phyloP scores from a whole-genome alignment of 2,329 filamentous ascomycete species.

The Sordariomycetes sp. region DNA sequence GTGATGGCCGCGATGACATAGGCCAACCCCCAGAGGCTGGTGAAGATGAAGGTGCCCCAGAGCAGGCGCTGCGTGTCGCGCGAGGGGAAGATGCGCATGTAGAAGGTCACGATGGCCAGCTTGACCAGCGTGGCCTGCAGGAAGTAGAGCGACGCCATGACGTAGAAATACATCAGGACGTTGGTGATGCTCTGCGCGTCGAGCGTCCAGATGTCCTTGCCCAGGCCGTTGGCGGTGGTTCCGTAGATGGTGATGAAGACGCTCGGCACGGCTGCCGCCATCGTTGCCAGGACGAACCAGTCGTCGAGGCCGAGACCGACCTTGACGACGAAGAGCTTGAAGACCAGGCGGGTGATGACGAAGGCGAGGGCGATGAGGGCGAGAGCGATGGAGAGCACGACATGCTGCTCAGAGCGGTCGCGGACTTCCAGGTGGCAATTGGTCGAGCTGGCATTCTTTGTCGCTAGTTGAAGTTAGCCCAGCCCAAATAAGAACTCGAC shows the following conservation, averaged over 20 bases:
- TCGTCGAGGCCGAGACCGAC: constrained; percentile 10
- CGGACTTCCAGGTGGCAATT: constrained; percentile 16
- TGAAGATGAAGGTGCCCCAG: constrained; percentile 30
- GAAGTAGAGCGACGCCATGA: constrained; percentile 36
- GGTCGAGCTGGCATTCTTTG: constrained; percentile 10
- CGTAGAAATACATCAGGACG: constrained; percentile 33
- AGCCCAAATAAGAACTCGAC: background rate
- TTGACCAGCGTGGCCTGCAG: constrained; percentile 35
- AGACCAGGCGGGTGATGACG: constrained; percentile 29
- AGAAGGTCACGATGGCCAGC: constrained; percentile 43
- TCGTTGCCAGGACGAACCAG: constrained; percentile 7
- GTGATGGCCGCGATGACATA: constrained; percentile 36
- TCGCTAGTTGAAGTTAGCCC: background rate
- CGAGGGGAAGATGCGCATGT: constrained; percentile 42
- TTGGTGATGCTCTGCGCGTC: constrained; percentile 26
- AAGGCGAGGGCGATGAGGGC: constrained; percentile 27
- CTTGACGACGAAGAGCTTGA: constrained; percentile 15
- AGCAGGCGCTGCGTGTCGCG: constrained; percentile 26
- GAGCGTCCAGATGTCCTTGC: constrained; percentile 42
- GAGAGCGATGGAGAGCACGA: constrained; percentile 21
- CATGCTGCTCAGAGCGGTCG: constrained; percentile 21
- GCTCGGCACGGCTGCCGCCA: constrained; percentile 9
- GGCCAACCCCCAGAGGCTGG: constrained; percentile 25
- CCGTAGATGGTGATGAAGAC: constrained; percentile 20
- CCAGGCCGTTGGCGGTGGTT: constrained; percentile 30